Conservation (phyloP, 2,329 filamentous ascomycete species). For the Ilyonectria robusta region DNA sequence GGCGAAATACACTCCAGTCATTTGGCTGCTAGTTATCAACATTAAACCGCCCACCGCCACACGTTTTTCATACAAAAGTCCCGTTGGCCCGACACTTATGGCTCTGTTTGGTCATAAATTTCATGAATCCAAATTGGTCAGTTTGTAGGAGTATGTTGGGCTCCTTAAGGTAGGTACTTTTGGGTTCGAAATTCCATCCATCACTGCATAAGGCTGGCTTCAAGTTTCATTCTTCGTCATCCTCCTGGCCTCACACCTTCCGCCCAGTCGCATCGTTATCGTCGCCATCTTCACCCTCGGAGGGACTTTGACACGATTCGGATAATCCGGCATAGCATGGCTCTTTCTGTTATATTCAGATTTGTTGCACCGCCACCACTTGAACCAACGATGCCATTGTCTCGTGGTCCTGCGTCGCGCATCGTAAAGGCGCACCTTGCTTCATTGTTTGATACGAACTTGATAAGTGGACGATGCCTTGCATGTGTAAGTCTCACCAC, state of each 20-base stretch:
- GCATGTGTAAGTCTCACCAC: background rate
- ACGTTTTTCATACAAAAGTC: background rate
- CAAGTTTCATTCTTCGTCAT: background rate
- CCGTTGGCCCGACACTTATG: background rate
- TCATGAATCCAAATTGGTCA: background rate
- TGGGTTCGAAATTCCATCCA: background rate
- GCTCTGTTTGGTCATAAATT: too few species aligned
- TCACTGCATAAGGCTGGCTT: background rate
- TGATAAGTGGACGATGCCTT: constrained; percentile 5
- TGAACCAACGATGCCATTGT: background rate
- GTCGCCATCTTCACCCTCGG: background rate
- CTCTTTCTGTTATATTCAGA: background rate
- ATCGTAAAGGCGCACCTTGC: constrained; percentile 14
- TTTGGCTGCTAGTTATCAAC: too few species aligned
- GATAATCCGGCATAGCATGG: background rate
- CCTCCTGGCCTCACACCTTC: background rate
- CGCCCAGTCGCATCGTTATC: background rate
- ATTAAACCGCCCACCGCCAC: too few species aligned
- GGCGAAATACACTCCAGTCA: too few species aligned
- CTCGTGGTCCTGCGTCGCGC: background rate
- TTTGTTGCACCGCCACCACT: background rate
- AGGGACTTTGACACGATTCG: background rate
- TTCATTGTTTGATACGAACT: constrained; percentile 19
- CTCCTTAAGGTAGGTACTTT: background rate
- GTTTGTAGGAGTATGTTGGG: background rate